Base-by-base conservation (phyloP, 163 green algal genomes). In the Scenedesmus sp. region DNA sequence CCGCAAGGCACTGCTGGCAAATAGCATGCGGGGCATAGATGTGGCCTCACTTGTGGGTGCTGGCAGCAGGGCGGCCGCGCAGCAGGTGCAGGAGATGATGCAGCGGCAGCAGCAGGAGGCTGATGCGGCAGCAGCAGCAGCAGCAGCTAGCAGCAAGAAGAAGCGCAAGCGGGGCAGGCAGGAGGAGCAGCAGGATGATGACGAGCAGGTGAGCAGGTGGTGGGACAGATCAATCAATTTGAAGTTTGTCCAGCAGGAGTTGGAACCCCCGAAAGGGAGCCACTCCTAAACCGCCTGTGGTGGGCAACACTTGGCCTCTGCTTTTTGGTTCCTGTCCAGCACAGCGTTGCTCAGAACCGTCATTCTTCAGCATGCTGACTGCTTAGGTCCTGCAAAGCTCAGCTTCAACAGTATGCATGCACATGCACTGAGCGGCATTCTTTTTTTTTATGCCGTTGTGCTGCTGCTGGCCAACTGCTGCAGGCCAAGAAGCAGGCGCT, bases 1-100 rank as follows among this genome's bases (percentile, higher is more conserved):
- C 4, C 73, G 94, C 54, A 98, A 98, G 88, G 93, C 95, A 86
- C 57, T 96, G 26, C 81, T 95, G n/a, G 83, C 94, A 62, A 99
- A 99, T 90, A 60, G 88, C 64, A 94, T 94, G 84, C 90, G 93
- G 34, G 94, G 95, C 66, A 94, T 94, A 6, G n/a, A 88, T 55
- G 83, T 70, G 0, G 90, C 86, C 52, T 20, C 64, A 13, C 4
- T 87, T 13, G 90, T 85, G 10, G 83, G 66, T 2, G 67, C 26
- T 57, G 84, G 23, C 46, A 82, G 82, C 56, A 67, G 73, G 9
- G 70, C 64, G 20, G 82, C 64, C 73, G 90, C 67, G 64, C 70
- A 86, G 23, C 74, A 79, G n/a, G 74, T 76, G 3, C 3, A 13
- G 5, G 55, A 59, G 9, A 23, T 84, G 16, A 54, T 87, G 88